Percentiles rank a stretch among this genome's conserved stretches.
Conservation (phyloP, 257 asterid genomes). For the Solanum sejunctum region DNA sequence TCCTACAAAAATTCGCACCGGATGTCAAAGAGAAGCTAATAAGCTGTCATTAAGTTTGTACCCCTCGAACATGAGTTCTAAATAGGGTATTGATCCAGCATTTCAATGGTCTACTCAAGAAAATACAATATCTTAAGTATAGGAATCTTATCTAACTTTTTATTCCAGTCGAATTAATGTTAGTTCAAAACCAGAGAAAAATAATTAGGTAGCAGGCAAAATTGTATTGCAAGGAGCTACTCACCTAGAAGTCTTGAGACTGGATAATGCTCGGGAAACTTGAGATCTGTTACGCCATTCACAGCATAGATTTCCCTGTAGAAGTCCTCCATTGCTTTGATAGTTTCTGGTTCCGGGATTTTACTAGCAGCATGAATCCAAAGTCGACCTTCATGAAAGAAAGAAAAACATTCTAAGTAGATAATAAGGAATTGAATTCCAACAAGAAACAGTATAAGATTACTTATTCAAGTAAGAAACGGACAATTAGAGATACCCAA, state of each 20-base stretch:
- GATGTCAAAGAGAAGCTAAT: background rate
- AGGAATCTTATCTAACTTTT: background rate
- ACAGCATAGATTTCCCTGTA: constrained; percentile 83
- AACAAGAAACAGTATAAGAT: background rate
- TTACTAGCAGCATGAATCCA: constrained; percentile 99
- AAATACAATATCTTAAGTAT: background rate
- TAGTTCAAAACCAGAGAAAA: background rate
- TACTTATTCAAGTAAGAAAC: background rate
- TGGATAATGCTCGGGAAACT: constrained; percentile 92
- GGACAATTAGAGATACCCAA: background rate
- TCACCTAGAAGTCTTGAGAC: constrained; percentile 83
- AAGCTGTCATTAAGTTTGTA: background rate
- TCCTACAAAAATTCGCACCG: background rate
- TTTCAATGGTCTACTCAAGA: background rate
- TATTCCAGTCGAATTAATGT: background rate
- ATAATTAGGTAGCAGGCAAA: background rate
- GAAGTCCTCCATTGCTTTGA: constrained; percentile 87
- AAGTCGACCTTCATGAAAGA: constrained; percentile 48
- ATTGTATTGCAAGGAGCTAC: background rate
- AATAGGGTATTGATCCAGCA: background rate
- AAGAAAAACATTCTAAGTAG: background rate
- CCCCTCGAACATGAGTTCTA: background rate
- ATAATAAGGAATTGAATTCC: background rate
- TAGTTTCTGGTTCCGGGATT: constrained; percentile 82
- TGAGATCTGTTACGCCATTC: constrained; percentile 67